Evolutionary conservation across 2,329 filamentous ascomycete species (phyloP), one percentile per base, ranked within the genome.

Genomic region (Apiospora hydei): DNA sequence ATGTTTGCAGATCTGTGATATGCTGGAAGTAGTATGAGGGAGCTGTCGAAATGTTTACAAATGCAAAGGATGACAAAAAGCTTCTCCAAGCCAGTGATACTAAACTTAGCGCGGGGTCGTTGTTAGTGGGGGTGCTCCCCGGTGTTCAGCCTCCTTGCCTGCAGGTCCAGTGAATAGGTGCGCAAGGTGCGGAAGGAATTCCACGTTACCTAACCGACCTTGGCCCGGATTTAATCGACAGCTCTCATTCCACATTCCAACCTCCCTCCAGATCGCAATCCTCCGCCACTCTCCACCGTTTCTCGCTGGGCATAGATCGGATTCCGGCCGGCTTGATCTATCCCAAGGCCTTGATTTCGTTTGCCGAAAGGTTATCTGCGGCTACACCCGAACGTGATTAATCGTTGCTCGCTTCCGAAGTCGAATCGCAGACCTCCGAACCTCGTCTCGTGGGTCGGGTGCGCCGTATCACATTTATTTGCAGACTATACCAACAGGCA

Each of bases 1-100:
- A 86, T 86, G 64, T 71, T 79, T 75, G 47, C 51, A 57, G n/a
- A 10, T 38, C 66, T 43, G 61, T 71, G 69, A 61, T 69, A 61
- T 18, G 51, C 24, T 16, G 18, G 46, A 51, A 41, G 44, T 43
- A 43, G 41, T 43, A 43, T 43, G 41, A 43, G 38, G 53, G 51
- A 30, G 18, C 18, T 43, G 34, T n/a, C 46, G 38, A 70, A 68
- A 68, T 68, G 7, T 26, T 49, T 49, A 43, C 41, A 43, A 43
- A 43, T 43, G 34, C 41, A 68, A 43, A 49, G 68, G 26, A 47
- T 53, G 47, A 41, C 68, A 53, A 69, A 49, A 69, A 51, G 44
- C 68, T 51, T n/a, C 57, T 64, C 34, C 57, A 24, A 24, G 26
- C 16, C 49, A 26, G 49, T 53, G 53, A 24, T 64, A 21, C 57